Evolutionary conservation across 495 filamentous ascomycete genomes (phyloP), one percentile per base, ranked within the genome.

Genomic region (Oidiodendron maius): DNA sequence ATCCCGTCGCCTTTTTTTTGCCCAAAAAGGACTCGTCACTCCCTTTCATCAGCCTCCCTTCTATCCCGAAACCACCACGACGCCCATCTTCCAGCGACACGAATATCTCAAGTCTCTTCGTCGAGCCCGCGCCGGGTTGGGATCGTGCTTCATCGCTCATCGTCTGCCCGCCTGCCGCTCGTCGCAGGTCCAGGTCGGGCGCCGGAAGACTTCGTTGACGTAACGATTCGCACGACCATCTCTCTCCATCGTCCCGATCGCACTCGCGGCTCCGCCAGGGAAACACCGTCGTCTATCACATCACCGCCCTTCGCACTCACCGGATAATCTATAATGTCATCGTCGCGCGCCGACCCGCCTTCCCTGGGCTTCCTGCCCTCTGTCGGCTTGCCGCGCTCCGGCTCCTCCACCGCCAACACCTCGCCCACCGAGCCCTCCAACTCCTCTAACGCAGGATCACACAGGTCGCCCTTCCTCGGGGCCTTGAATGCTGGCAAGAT

Each of bases 261-360:
- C 57, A 40, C n/a, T n/a, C n/a, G n/a, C n/a, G n/a, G n/a, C n/a
- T n/a, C n/a, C n/a, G n/a, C n/a, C n/a, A n/a, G n/a, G n/a, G n/a
- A n/a, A n/a, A n/a, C n/a, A n/a, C n/a, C n/a, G n/a, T n/a, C n/a
- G n/a, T n/a, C n/a, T n/a, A n/a, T n/a, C n/a, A n/a, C n/a, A n/a
- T n/a, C n/a, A n/a, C n/a, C n/a, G n/a, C n/a, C n/a, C n/a, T n/a
- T n/a, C n/a, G n/a, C n/a, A n/a, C n/a, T n/a, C n/a, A n/a, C n/a
- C n/a, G 46, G 52, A 57, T 86, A 86, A 87, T 85, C 70, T 74
- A 87, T 93, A 87, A 96, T 96, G 93, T 84, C 87, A 71, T 89
- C 86, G 66, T 80, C 83, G 86, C 79, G 88, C 83, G 77, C 87
- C 74, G 76, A 88, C 74, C 73, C 81, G 72, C 77, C 78, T 76